These are phyloP conservation scores for Pseudogymnoascus sp. DNA, from an alignment of 2,329 filamentous ascomycete genomes.

Conservation along the genomic window DNA sequence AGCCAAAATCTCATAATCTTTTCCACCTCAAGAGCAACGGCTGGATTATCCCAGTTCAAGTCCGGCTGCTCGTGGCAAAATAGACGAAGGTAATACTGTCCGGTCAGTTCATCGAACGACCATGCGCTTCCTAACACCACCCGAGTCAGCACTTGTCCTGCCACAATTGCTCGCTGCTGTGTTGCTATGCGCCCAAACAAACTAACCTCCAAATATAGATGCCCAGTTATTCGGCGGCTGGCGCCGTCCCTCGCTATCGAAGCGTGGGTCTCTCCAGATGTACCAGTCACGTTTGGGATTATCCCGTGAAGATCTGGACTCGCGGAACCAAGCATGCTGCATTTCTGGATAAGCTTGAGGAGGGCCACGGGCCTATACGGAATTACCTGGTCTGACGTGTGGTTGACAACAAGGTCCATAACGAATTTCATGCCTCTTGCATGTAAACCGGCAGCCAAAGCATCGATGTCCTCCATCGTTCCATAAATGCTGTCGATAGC, in stretches of 20 bases:
- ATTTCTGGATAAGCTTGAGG: not conserved
- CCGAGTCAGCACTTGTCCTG: slow-evolving; percentile 17
- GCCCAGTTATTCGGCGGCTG: slow-evolving; percentile 39
- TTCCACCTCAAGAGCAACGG: slow-evolving; percentile 59
- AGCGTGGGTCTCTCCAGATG: slow-evolving; percentile 46
- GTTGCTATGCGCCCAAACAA: slow-evolving; percentile 28
- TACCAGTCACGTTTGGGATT: slow-evolving; percentile 54
- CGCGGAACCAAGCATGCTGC: slow-evolving; percentile 51
- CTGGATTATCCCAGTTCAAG: slow-evolving; percentile 66
- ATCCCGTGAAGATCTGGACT: slow-evolving; percentile 39
- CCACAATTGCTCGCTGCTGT: slow-evolving; percentile 29
- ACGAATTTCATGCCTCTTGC: slow-evolving; percentile 53
- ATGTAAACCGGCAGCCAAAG: slow-evolving; percentile 49
- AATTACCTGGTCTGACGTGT: slow-evolving; percentile 42
- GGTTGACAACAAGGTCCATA: slow-evolving; percentile 63
- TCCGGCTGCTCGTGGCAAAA: slow-evolving; percentile 67
- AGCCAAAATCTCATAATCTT: slow-evolving; percentile 68
- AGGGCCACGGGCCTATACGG: not conserved
- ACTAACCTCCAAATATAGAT: slow-evolving; percentile 35
- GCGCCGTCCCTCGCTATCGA: slow-evolving; percentile 28
- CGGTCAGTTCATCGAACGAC: slow-evolving; percentile 43
- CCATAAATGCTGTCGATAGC: slow-evolving; percentile 57
- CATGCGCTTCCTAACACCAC: slow-evolving; percentile 34
- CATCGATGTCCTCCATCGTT: slow-evolving; percentile 56
- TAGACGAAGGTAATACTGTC: slow-evolving; percentile 50